Percentiles rank a stretch among this genome's conserved stretches.
Conservation (phyloP, 805 yeast genomes). For the Candida vartiovaarae region DNA sequence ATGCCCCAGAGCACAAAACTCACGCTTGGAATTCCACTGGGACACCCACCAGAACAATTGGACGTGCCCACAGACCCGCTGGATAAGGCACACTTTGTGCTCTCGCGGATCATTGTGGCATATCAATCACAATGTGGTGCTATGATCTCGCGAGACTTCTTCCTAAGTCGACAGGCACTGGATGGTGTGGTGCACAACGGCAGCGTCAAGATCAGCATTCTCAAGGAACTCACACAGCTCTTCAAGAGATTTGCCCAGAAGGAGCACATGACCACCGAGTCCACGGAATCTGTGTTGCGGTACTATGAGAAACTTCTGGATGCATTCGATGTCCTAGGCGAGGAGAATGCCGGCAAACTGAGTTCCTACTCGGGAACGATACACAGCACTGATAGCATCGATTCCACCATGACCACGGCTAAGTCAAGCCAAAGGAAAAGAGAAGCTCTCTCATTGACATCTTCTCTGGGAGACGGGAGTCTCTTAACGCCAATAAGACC, state of each 20-base stretch:
- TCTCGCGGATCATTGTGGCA: slow-evolving; percentile 12
- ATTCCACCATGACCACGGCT: neutral
- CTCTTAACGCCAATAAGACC: neutral
- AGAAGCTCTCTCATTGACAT: neutral
- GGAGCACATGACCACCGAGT: slow-evolving; percentile 1
- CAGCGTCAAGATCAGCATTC: slow-evolving; percentile 19
- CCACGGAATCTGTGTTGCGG: slow-evolving; percentile 9
- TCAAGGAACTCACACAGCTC: slow-evolving; percentile 17
- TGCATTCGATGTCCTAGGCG: slow-evolving; percentile 18
- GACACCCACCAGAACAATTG: too few relatives aligned
- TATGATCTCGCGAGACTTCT: slow-evolving; percentile 10
- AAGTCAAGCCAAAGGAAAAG: neutral
- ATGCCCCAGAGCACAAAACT: too few relatives aligned
- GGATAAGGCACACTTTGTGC: slow-evolving; percentile 6
- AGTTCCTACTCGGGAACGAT: neutral
- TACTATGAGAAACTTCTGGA: slow-evolving; percentile 21
- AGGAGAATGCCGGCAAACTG: slow-evolving; percentile 1
- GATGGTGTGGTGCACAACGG: slow-evolving; percentile 15
- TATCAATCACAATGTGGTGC: slow-evolving; percentile 17
- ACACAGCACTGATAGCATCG: slow-evolving; percentile 1
- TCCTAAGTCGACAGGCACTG: slow-evolving; percentile 7
- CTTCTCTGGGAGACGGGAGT: neutral
- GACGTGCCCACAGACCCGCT: slow-evolving; percentile 2
- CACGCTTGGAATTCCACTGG: too few relatives aligned
- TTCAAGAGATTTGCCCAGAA: slow-evolving; percentile 8